Base-by-base conservation (phyloP, 345 rosid genomes). In the Syzygium aromaticum region DNA sequence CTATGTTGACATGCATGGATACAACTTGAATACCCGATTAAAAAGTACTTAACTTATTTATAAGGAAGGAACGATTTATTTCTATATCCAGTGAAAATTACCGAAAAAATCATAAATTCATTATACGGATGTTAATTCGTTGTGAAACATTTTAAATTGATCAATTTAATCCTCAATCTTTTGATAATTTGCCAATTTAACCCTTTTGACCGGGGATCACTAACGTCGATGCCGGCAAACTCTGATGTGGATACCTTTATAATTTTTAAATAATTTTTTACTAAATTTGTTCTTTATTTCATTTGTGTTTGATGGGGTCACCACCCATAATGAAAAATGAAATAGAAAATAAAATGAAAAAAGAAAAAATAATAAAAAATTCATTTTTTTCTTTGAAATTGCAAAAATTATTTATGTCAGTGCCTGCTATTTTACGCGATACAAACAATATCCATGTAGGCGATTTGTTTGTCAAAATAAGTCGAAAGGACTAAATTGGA, bases 371-470 rank as follows among this genome's bases (percentile, higher is more conserved):
- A 53, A 8, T 21, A 53, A 53, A 53, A 16, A 1, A 6, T 54
- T 54, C 5, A 8, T 54, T 54, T 22, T 54, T 54, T 54, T 54
- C 1, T 17, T 7, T 43, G 4, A 53, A 23, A 25, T 23, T 57
- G 61, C n/a, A 9, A 56, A 54, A 56, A 54, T 21, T 19, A 8
- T 22, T 1, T 21, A 54, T 54, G 4, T 21, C 8, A 3, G 11
- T 4, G 7, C 8, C 21, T 54, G 7, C 3, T 1, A 4, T 54
- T 1, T 0, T 56, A 56, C 5, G 0, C 23, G n/a, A 3, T 1
- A 25, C 6, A 13, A 12, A 3, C 10, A 4, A 2, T 11, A 11
- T 8, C 27, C 1, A 22, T 25, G 5, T 8, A 1, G 22, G 3
- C 0, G 8, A 54, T 22, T 54, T 54, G 0, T 21, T 21, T 7